Percentiles rank a stretch among this genome's conserved stretches.
Conservation (phyloP, 805 yeast species). For the Wickerhamomyces chambardii region DNA sequence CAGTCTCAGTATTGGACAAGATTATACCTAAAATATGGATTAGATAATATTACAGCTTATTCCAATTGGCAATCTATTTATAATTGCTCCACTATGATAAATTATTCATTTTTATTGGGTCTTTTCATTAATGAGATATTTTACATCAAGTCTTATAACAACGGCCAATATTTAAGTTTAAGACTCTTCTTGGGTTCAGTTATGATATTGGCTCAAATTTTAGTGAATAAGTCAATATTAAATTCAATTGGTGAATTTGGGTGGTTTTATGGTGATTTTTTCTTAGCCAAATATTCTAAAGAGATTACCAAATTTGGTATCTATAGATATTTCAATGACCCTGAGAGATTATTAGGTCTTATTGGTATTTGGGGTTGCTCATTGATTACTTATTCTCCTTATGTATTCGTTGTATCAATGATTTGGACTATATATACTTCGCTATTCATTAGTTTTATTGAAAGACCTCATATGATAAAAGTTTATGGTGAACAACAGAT, state of each 20-base stretch:
- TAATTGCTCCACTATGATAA: conserved; percentile 38
- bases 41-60: conserved; percentile 55
- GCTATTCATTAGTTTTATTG: conserved; percentile 63
- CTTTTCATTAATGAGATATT: conserved; percentile 24
- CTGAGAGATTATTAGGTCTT: conserved; percentile 71
- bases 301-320: conserved; percentile 67
- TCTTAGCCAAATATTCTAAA: conserved; percentile 44
- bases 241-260: conserved; percentile 74
- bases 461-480: conserved; percentile 68
- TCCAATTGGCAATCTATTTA: conserved; percentile 68
- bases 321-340: conserved; percentile 73
- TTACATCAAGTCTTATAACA: conserved; percentile 14
- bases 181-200: conserved; percentile 50
- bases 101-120: conserved; percentile 43
- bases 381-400: conserved; percentile 45
- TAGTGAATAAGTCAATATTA: conserved; percentile 63
- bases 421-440: conserved; percentile 63
- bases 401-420: conserved; percentile 41
- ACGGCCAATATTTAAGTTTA: conserved; percentile 35
- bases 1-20: conserved; percentile 53
- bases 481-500: conserved; percentile 62
- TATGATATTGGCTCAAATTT: conserved; percentile 48
- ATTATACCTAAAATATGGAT: conserved; percentile 53
- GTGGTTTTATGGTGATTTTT: conserved; percentile 89
- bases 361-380: conserved; percentile 74